Base-by-base conservation (phyloP, 2,329 filamentous ascomycete genomes). In the Tothia fuscella region DNA sequence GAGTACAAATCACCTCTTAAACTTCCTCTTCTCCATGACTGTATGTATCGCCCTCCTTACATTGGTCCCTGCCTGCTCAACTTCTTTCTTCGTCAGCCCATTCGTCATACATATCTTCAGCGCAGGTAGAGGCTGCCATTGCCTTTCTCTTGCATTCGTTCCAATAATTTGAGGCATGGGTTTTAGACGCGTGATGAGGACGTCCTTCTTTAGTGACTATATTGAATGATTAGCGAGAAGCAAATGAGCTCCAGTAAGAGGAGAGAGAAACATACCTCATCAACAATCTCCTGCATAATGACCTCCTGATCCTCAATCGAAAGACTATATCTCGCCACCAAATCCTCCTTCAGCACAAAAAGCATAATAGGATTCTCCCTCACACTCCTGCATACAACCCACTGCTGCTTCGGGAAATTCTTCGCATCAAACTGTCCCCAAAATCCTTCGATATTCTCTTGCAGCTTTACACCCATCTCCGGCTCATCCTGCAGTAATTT, bases 41-140 rank as follows among this genome's bases (percentile, higher is more conserved):
- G 94, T 95, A 39, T 88, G 93, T 50, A 96, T 84, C 12, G 91
- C 89, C 63, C 95, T 88, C 46, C 89, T 73, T 50, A 98, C 88
- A 7, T 76, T 79, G 6, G 80, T 78, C 12, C 88, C 91, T 1
- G 91, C 86, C 68, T 93, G 94, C 65, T 98, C 93, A 42, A 88
- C 82, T 60, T 98, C 91, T 66, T 93, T 95, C 68, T 83, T 93
- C 19, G 83, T 82, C 47, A 98, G 66, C 2, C 83, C 91, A 4
- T 76, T 83, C 0, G 88, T 94, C 41, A 95, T 70, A 56, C 89
- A 96, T 10, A 96, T 76, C 64, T 96, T 95, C 47, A 98, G 71
- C 1, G 86, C 85, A 7, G 91, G 85, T 51, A 75, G 71, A n/a
- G 80, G 69, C 46, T 75, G 72, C 67, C 81, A 84, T 32, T 53